phyloP scores from a whole-genome alignment of 116 monocot genomes.

The Posidonia oceanica region DNA sequence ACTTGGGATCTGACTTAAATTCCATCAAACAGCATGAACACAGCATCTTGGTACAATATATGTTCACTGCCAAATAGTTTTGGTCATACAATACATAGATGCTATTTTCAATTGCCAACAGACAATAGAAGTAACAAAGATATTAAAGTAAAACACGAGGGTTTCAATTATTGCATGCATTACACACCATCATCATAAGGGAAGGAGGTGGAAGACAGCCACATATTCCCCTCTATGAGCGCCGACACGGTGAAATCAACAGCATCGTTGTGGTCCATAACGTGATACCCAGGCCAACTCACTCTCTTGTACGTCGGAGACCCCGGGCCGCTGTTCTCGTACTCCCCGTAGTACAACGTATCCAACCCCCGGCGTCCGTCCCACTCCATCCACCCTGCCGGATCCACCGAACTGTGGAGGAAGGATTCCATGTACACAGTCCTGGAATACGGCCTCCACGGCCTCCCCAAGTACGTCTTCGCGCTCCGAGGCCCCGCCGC shows the following conservation, averaged over 20 bases:
- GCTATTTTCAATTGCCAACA: too few species aligned
- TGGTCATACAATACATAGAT: too few species aligned
- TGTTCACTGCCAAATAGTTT: too few species aligned
- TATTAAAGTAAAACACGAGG: too few species aligned
- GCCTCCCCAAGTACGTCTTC: slow-evolving; percentile 46
- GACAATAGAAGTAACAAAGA: too few species aligned
- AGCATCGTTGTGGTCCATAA: slow-evolving; percentile 15
- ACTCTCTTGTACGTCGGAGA: slow-evolving; percentile 12
- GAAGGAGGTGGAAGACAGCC: slow-evolving; percentile 27
- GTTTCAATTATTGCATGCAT: background rate
- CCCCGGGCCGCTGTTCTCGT: slow-evolving; percentile 13
- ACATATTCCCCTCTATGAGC: slow-evolving; percentile 19
- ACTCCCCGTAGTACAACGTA: slow-evolving; percentile 26
- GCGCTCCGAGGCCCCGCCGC: slow-evolving; percentile 3
- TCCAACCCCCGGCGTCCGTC: slow-evolving; percentile 15
- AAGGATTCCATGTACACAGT: slow-evolving; percentile 49
- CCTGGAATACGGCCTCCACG: slow-evolving; percentile 59
- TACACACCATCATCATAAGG: slow-evolving; percentile 20
- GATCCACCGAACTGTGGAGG: slow-evolving; percentile 33
- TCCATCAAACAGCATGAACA: too few species aligned
- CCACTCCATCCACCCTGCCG: slow-evolving; percentile 40
- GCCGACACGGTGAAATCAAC: slow-evolving; percentile 15
- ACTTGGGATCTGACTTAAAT: too few species aligned
- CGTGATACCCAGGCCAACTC: slow-evolving; percentile 13
- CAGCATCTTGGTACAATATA: too few species aligned